Evolutionary conservation across 2,329 filamentous ascomycete genomes (phyloP).

Genomic region (Orbilia blumenaviensis): DNA sequence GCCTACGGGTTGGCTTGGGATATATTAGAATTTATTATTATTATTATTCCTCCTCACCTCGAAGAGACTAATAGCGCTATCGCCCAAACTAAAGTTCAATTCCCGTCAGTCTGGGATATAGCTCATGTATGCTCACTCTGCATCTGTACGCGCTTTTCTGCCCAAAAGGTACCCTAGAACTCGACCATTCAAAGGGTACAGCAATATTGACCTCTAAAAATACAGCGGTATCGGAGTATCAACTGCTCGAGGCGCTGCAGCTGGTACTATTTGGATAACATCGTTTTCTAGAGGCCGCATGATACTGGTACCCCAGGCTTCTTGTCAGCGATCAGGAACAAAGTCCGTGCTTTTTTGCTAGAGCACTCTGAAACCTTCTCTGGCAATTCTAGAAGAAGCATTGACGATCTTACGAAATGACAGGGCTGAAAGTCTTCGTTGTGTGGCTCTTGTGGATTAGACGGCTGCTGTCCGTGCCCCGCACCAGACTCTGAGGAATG

Average conservation of each 20-base stretch:
- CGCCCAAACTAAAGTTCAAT: slow-evolving; percentile 31
- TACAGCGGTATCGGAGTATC: slow-evolving; percentile 39
- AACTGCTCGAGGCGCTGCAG: no score
- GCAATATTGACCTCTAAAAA: slow-evolving; percentile 1
- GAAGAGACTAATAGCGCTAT: slow-evolving; percentile 11
- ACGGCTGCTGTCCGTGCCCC: slow-evolving; percentile 47
- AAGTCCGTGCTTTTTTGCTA: slow-evolving; percentile 33
- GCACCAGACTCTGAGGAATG: slow-evolving; percentile 15
- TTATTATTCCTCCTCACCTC: not conserved
- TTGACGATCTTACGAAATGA: slow-evolving; percentile 48
- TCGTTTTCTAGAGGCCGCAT: not conserved
- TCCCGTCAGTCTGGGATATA: slow-evolving; percentile 52
- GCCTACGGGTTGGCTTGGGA: slow-evolving; percentile 11
- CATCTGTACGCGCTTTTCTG: slow-evolving; percentile 32
- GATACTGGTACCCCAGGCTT: not conserved
- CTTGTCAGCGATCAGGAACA: not conserved
- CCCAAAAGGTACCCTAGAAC: slow-evolving; percentile 20
- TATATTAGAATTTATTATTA: slow-evolving; percentile 44
- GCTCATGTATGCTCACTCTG: slow-evolving; percentile 49
- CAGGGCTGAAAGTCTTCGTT: slow-evolving; percentile 48
- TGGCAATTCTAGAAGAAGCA: slow-evolving; percentile 49
- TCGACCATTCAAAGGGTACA: slow-evolving; percentile 10
- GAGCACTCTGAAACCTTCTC: slow-evolving; percentile 52
- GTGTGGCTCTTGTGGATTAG: slow-evolving; percentile 38
- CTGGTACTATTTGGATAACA: not conserved